phyloP scores from a whole-genome alignment of 2,329 filamentous ascomycete genomes.

The Pyrenophora seminiperda region DNA sequence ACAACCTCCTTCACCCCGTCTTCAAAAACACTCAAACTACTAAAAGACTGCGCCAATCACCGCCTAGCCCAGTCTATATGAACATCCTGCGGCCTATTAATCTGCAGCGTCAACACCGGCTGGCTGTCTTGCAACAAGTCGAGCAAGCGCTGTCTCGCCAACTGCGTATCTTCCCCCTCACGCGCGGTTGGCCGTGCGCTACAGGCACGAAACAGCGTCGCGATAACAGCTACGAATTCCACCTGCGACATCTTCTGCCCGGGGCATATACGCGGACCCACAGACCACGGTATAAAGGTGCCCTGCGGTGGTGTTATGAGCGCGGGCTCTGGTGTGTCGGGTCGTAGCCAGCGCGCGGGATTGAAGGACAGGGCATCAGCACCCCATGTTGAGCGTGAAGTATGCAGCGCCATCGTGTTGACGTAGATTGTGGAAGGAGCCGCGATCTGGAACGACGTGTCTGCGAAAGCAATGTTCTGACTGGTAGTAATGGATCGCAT shows the following conservation, averaged over 20 bases:
- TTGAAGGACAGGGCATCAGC: neutral
- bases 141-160: slow-evolving; percentile 10
- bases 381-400: slow-evolving; percentile 4
- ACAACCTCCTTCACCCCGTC: too few species aligned
- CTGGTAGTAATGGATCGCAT: slow-evolving; percentile 2
- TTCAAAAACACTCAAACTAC: too few species aligned
- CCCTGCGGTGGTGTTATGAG: neutral
- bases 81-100: slow-evolving; percentile 10
- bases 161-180: slow-evolving; percentile 6
- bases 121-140: slow-evolving; percentile 14
- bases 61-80: slow-evolving; percentile 2
- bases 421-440: slow-evolving; percentile 3
- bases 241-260: slow-evolving; percentile 46
- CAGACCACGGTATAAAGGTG: slow-evolving; percentile 19
- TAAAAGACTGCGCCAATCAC: neutral
- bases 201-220: slow-evolving; percentile 18
- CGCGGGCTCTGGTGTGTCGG: neutral
- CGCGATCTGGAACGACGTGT: neutral
- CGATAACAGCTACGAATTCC: slow-evolving; percentile 43
- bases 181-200: slow-evolving; percentile 7
- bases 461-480: neutral
- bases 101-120: slow-evolving; percentile 14
- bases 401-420: slow-evolving; percentile 13
- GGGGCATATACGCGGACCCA: slow-evolving; percentile 37
- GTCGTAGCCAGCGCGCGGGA: neutral